Evolutionary conservation across 441 rosid genomes (phyloP).

Genomic region (Flueggea neowawraea): DNA sequence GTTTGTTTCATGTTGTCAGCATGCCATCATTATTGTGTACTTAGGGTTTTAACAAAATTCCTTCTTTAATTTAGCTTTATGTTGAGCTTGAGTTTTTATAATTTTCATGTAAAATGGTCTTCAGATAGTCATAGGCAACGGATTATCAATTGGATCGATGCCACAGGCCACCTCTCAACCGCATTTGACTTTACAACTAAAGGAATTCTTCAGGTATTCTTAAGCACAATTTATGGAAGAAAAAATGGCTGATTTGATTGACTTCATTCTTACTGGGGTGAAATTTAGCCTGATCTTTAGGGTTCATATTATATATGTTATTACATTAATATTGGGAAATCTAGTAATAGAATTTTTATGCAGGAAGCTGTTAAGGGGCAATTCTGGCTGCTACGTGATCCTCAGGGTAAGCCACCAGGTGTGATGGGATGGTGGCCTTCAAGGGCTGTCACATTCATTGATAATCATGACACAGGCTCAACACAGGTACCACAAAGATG

Average conservation of each 20-base stretch:
- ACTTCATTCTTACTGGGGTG: not conserved
- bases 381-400: constrained; percentile 76
- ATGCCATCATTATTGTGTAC: too few relatives aligned
- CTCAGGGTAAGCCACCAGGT: constrained; percentile 91
- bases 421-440: constrained; percentile 99
- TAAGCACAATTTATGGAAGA: constrained; percentile 1
- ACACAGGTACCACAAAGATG: constrained; percentile 52
- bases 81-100: not conserved
- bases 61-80: not conserved
- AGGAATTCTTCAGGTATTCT: constrained; percentile 83
- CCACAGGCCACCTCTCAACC: constrained; percentile 69
- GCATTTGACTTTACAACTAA: constrained; percentile 97
- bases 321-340: not conserved
- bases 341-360: constrained; percentile 12
- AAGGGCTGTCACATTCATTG: constrained; percentile 86
- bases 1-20: too few relatives aligned
- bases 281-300: not conserved
- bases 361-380: constrained; percentile 95
- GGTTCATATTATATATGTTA: not conserved
- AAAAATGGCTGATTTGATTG: not conserved
- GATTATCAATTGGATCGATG: constrained; percentile 82
- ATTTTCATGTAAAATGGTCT: constrained; percentile 12
- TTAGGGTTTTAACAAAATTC: too few relatives aligned
- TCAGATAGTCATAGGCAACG: constrained; percentile 86
- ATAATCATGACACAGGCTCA: constrained; percentile 96